Evolutionary conservation across 2,329 filamentous ascomycete species (phyloP).

Genomic region (Claviceps sorghi): DNA sequence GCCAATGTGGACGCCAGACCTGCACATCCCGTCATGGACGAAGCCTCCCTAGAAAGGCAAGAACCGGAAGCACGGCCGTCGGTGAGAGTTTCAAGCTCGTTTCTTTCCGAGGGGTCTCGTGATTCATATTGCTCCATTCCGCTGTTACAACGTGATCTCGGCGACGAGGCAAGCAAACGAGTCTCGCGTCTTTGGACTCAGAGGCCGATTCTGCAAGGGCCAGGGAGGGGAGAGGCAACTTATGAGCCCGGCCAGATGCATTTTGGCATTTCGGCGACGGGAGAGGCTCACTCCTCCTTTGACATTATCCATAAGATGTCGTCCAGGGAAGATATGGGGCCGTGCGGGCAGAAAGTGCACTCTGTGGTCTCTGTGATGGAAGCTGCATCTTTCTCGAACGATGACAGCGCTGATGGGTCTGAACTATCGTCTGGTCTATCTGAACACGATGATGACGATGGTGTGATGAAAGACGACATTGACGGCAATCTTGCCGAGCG

Average conservation of each 20-base stretch:
- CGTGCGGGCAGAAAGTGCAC: conserved; percentile 19
- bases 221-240: conserved; percentile 24
- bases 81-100: conserved; percentile 27
- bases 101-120: conserved; percentile 47
- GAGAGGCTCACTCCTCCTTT: conserved; percentile 30
- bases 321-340: conserved; percentile 31
- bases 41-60: not conserved
- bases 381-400: conserved; percentile 31
- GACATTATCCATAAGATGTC: conserved; percentile 40
- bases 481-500: conserved; percentile 14
- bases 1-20: not conserved
- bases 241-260: conserved; percentile 10
- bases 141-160: conserved; percentile 53
- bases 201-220: conserved; percentile 37
- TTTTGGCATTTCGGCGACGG: conserved; percentile 8
- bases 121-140: conserved; percentile 67
- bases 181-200: conserved; percentile 30
- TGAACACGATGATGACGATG: not conserved
- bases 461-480: conserved; percentile 24
- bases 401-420: conserved; percentile 28
- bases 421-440: not conserved
- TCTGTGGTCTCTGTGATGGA: conserved; percentile 10
- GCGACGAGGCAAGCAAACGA: conserved; percentile 31
- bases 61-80: conserved; percentile 14
- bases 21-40: not conserved